Conservation (phyloP, 2,329 filamentous ascomycete genomes). For the Venturia pyrina region DNA sequence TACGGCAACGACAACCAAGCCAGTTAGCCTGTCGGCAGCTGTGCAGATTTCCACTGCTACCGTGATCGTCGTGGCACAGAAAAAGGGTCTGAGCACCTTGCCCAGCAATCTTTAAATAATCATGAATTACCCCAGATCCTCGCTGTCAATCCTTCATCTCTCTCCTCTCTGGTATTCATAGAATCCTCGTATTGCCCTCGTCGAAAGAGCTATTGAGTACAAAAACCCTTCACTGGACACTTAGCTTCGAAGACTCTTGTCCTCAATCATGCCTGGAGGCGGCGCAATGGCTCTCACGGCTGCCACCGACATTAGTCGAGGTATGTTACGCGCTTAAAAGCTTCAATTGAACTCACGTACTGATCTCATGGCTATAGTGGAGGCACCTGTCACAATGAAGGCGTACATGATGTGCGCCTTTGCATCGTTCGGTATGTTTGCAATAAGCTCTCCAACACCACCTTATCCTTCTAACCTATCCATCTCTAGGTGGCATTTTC, state of each 20-base stretch:
- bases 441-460: neutral
- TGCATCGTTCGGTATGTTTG: slow-evolving; percentile 33
- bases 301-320: slow-evolving; percentile 1
- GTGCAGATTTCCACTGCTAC: neutral
- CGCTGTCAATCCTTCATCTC: neutral
- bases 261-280: neutral
- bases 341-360: neutral
- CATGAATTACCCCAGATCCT: neutral
- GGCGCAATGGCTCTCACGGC: neutral
- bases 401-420: slow-evolving; percentile 38
- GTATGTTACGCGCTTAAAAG: neutral
- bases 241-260: neutral
- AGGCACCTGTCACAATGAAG: slow-evolving; percentile 38
- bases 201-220: neutral
- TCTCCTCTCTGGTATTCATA: neutral
- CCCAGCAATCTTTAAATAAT: slow-evolving; percentile 7
- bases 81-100: neutral
- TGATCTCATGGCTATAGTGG: slow-evolving; percentile 25
- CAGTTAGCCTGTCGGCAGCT: neutral
- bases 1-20: neutral
- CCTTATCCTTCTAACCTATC: neutral
- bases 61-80: neutral
- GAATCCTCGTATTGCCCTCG: neutral
- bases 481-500: slow-evolving; percentile 45
- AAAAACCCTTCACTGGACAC: neutral